Percentiles rank a stretch among this genome's conserved stretches.
phyloP scores from a whole-genome alignment of 2,329 filamentous ascomycete species.

The Penicillium expansum region DNA sequence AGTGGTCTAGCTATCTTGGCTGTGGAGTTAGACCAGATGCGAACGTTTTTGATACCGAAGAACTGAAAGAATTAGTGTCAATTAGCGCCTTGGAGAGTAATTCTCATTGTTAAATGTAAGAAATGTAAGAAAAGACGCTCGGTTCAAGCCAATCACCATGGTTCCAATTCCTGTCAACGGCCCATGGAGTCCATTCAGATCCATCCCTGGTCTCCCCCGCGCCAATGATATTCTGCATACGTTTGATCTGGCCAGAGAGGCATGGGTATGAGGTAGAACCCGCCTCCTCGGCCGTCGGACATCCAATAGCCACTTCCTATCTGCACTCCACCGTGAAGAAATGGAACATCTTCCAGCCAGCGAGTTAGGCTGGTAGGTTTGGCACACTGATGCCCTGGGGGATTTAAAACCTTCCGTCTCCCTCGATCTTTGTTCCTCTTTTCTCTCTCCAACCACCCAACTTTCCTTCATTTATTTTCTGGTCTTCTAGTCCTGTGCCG shows the following conservation, averaged over 20 bases:
- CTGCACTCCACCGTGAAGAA: constrained; percentile 6
- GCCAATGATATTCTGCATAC: background rate
- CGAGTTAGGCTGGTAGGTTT: constrained; percentile 5
- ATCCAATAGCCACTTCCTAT: background rate
- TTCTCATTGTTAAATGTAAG: background rate
- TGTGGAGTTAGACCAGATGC: constrained; percentile 10
- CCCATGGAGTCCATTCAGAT: background rate
- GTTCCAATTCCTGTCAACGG: constrained; percentile 9
- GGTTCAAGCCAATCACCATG: constrained; percentile 9
- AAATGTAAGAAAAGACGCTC: constrained; percentile 1
- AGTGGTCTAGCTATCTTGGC: constrained; percentile 2
- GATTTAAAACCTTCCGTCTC: constrained; percentile 9
- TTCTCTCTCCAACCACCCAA: constrained; percentile 4
- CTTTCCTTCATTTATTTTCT: constrained; percentile 16
- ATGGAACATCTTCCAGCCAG: constrained; percentile 5
- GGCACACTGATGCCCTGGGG: constrained; percentile 5
- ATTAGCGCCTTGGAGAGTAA: background rate
- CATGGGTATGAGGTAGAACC: constrained; percentile 3
- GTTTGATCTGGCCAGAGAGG: background rate
- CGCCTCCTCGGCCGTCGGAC: background rate
- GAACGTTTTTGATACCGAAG: background rate
- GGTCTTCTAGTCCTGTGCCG: constrained; percentile 30
- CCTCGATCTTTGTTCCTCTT: constrained; percentile 4
- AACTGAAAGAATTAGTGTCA: background rate
- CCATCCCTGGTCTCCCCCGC: constrained; percentile 7